phyloP scores from a whole-genome alignment of 768 basidiomycete genomes.

The Lanmaoa pseudosensibilis region DNA sequence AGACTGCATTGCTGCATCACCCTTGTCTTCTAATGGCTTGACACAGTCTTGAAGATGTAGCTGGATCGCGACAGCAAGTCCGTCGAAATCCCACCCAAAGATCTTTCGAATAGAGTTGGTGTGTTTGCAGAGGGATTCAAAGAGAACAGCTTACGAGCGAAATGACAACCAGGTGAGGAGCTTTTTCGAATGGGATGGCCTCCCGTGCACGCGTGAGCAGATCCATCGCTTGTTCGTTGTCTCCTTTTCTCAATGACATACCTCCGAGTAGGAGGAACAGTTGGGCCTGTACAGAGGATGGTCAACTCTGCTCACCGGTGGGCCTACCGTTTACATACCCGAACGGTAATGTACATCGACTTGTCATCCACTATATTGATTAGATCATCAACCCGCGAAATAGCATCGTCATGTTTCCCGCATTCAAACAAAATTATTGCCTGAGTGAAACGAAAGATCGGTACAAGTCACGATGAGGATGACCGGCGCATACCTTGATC shows the following conservation, averaged over 20 bases:
- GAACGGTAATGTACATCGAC: background rate
- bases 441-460: background rate
- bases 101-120: background rate
- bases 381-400: slow-evolving; percentile 8
- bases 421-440: slow-evolving; percentile 9
- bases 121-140: rapidly evolving
- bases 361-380: background rate
- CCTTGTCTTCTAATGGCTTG: background rate
- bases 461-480: no score
- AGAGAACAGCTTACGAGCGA: no score
- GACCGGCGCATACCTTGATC: slow-evolving; percentile 4
- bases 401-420: slow-evolving; percentile 1
- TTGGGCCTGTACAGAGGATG: background rate
- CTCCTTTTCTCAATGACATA: background rate
- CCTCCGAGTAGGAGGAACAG: background rate
- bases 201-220: background rate
- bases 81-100: slow-evolving; percentile 17
- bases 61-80: background rate
- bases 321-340: background rate
- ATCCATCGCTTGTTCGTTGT: background rate
- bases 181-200: background rate
- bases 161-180: background rate
- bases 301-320: background rate
- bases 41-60: background rate
- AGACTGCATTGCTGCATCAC: background rate